phyloP scores from a whole-genome alignment of 2,329 filamentous ascomycete species.

The Dendryphion nanum region DNA sequence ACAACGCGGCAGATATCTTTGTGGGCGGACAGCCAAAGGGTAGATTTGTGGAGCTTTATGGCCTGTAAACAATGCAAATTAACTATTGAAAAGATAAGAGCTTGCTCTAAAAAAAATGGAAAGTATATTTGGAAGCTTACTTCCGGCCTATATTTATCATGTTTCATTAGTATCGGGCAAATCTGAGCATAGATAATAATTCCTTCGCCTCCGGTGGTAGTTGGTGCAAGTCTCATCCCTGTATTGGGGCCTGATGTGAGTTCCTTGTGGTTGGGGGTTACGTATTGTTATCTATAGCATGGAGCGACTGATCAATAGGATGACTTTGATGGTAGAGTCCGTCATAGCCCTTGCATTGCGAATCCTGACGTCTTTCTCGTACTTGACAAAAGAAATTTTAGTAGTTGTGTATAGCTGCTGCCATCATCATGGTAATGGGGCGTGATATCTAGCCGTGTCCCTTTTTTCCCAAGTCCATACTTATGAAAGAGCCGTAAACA shows the following conservation, averaged over 20 bases:
- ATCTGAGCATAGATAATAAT: constrained; percentile 5
- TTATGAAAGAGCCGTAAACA: constrained; percentile 5
- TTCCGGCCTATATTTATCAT: too few species aligned
- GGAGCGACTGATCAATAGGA: constrained; percentile 15
- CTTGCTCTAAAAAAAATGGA: too few species aligned
- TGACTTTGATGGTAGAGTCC: constrained; percentile 10
- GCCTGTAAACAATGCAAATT: too few species aligned
- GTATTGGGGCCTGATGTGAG: constrained; percentile 13
- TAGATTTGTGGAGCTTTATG: constrained; percentile 12
- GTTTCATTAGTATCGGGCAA: too few species aligned
- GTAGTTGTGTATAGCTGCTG: constrained; percentile 4
- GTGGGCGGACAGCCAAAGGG: constrained; percentile 12
- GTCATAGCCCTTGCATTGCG: constrained; percentile 9
- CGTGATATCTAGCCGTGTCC: constrained; percentile 9
- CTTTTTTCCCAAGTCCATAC: constrained; percentile 8
- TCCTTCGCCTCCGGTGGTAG: constrained; percentile 12
- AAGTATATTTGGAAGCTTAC: too few species aligned
- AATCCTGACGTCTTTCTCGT: constrained; percentile 16
- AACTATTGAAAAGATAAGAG: too few species aligned
- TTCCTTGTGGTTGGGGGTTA: constrained; percentile 13
- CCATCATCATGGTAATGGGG: constrained; percentile 9
- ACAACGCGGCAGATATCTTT: constrained; percentile 15
- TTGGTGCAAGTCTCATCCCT: constrained; percentile 11
- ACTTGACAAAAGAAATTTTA: constrained; percentile 14
- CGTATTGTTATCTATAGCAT: constrained; percentile 17